Percentiles rank a stretch among this genome's conserved stretches.
Conservation (phyloP, 2,329 filamentous ascomycete genomes). For the Ophiostoma sp. region DNA sequence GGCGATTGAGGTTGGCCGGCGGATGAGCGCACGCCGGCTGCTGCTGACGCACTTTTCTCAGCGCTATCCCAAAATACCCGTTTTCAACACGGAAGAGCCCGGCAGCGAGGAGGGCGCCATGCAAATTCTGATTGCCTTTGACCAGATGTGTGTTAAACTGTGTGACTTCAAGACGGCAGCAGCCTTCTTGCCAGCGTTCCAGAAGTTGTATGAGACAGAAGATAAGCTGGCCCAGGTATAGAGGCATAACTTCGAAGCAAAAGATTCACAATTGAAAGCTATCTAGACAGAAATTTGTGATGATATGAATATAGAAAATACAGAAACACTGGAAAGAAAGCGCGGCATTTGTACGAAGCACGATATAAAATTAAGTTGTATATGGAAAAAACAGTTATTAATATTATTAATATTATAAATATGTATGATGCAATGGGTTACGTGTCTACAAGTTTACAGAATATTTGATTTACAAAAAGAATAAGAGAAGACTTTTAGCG, state of each 20-base stretch:
- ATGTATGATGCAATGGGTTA: background rate
- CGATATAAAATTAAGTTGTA: too few relatives aligned
- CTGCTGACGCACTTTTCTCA: slow-evolving; percentile 94
- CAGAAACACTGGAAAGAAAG: background rate
- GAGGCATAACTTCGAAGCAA: background rate
- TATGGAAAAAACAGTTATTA: too few relatives aligned
- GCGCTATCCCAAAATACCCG: slow-evolving; percentile 73
- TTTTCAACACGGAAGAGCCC: slow-evolving; percentile 34
- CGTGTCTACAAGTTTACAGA: slow-evolving; percentile 8
- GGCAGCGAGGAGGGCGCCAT: slow-evolving; percentile 42
- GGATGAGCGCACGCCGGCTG: slow-evolving; percentile 74
- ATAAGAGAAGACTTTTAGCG: background rate
- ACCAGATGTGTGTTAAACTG: slow-evolving; percentile 69
- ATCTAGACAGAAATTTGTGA: background rate
- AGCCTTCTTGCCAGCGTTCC: slow-evolving; percentile 28
- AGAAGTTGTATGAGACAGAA: slow-evolving; percentile 27
- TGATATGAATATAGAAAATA: background rate
- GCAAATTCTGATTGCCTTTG: slow-evolving; percentile 68
- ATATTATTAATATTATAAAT: too few relatives aligned
- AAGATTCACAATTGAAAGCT: background rate
- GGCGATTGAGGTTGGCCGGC: slow-evolving; percentile 68
- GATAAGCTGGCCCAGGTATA: background rate
- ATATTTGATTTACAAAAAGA: background rate
- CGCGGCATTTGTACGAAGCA: background rate
- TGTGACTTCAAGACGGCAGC: slow-evolving; percentile 63